phyloP scores from a whole-genome alignment of 2,329 filamentous ascomycete genomes.

The Fusarium proliferatum region DNA sequence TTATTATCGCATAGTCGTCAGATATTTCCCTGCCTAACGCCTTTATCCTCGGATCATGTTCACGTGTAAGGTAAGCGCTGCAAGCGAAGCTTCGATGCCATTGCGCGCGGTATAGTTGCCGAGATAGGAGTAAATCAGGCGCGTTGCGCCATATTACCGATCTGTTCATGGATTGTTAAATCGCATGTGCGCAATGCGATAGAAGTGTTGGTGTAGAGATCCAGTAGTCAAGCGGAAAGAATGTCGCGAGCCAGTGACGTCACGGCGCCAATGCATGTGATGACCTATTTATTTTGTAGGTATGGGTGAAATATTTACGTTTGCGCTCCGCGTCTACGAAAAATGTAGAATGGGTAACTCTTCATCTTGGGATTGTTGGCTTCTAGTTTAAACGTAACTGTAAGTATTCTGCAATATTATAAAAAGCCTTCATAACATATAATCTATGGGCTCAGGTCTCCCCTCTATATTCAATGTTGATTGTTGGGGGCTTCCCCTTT shows the following conservation, averaged over 20 bases:
- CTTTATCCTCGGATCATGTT: constrained; percentile 54
- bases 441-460: not conserved
- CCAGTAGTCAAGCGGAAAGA: not conserved
- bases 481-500: not conserved
- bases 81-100: constrained; percentile 29
- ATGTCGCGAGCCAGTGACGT: constrained; percentile 32
- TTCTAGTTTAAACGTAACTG: not conserved
- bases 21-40: constrained; percentile 56
- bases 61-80: constrained; percentile 13
- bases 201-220: not conserved
- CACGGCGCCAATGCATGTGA: constrained; percentile 18
- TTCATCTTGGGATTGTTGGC: not conserved
- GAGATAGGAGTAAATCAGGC: not conserved
- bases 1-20: constrained; percentile 60
- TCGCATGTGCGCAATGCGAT: constrained; percentile 8
- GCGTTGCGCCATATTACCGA: constrained; percentile 30
- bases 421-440: not conserved
- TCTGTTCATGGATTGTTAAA: constrained; percentile 37
- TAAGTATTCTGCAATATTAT: not conserved
- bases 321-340: not conserved
- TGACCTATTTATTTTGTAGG: not conserved
- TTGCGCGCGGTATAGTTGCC: constrained; percentile 5
- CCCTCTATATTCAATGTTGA: not conserved
- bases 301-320: not conserved
- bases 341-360: not conserved